Evolutionary conservation across 352 stramenopile species (phyloP), one percentile per base, ranked within the genome.

Genomic region (Phytophthora constricta): DNA sequence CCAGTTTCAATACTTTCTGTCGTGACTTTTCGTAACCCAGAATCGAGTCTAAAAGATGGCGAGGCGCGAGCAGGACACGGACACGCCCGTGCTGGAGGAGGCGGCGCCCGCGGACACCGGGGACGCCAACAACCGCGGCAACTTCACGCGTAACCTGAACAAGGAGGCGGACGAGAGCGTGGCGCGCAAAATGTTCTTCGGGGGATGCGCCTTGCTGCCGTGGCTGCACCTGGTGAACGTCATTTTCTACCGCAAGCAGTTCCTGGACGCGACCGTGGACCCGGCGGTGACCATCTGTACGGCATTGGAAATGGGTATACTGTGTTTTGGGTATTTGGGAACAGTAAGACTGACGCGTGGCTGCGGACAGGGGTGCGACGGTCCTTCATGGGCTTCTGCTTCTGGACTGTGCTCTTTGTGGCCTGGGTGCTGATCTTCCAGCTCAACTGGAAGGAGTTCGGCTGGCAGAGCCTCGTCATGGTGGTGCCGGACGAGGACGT

Each of bases 101-200:
- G 60, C 68, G 25, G 45, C 63, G 34, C 56, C 72, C 34, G 23
- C 17, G 5, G 25, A 58, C 42, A 34, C 37, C 23, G 43, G 46
- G 20, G 62, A 77, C 43, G 50, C 37, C 56, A 93, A 95, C 77
- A 95, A 93, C 72, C 86, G 85, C 45, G 87, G 86, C 56, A 96
- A 96, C 74, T 94, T 96, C 49, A 96, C 88, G 69, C 86, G 88
- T 22, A 96, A 96, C 75, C 58, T 92, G 41, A 93, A 91, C 72
- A 84, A 85, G 49, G 88, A 96, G 68, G 53, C 80, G 26, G 86
- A 96, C 56, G 79, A 84, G 39, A 65, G 57, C 9, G 82, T 96
- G 58, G 88, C 88, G 33, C 76, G 66, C 47, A 96, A 96, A 72
- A 93, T 96, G 82, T 96, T 96, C 60, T 68, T 96, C 19, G 88